Conservation (phyloP, 169 alveolate species). For the Plasmodium reichenowi region DNA sequence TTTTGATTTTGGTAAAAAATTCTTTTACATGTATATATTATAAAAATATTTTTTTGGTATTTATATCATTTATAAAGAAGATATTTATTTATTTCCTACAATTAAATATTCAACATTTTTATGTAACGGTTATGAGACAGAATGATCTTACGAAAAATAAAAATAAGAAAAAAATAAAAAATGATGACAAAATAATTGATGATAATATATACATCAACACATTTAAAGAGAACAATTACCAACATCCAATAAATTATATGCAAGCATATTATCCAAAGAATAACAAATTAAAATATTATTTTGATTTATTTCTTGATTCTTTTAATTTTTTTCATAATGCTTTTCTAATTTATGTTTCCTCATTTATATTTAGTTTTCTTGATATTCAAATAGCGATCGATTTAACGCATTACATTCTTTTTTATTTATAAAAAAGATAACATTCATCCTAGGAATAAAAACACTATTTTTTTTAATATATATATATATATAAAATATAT, state of each 20-base stretch:
- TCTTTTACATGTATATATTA: conserved; percentile 20
- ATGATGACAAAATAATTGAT: no score
- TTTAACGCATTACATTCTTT: conserved; percentile 35
- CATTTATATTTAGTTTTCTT: conserved; percentile 31
- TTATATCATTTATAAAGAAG: conserved; percentile 36
- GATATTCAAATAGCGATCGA: conserved; percentile 43
- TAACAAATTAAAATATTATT: not conserved
- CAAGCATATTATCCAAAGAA: not conserved
- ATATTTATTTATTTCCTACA: conserved; percentile 31
- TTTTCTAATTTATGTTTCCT: conserved; percentile 21
- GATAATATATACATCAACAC: no score
- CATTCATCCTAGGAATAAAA: not conserved
- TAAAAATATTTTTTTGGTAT: conserved; percentile 39
- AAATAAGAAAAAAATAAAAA: not conserved
- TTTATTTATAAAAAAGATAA: not conserved
- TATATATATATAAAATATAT: not conserved
- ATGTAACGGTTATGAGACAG: not conserved
- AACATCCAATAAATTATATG: no score
- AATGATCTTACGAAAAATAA: not conserved
- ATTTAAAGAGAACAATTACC: no score
- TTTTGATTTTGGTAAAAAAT: conserved; percentile 5
- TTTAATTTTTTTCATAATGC: conserved; percentile 44
- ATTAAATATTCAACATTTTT: conserved; percentile 15
- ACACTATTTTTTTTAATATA: not conserved
- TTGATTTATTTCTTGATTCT: conserved; percentile 7